Evolutionary conservation across 495 filamentous ascomycete genomes (phyloP).

Genomic region (Podospora sp.): DNA sequence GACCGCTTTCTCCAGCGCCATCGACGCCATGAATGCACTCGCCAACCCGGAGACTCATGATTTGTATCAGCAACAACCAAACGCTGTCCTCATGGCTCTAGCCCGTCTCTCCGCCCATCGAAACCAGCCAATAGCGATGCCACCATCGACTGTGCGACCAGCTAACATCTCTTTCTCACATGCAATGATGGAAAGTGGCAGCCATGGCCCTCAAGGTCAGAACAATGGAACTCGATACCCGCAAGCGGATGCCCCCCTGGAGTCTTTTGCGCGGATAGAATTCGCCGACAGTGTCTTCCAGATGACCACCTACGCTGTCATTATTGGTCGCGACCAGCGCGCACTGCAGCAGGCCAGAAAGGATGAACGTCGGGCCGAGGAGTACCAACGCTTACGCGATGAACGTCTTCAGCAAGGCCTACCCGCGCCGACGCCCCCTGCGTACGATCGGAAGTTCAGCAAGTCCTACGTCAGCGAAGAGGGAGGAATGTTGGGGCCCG

Average conservation of each 20-base stretch:
- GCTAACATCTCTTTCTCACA: constrained; percentile 35
- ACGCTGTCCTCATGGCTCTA: constrained; percentile 32
- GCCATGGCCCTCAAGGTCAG: constrained; percentile 13
- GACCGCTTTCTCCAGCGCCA: background rate
- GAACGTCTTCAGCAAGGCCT: constrained; percentile 43
- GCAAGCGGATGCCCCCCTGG: constrained; percentile 41
- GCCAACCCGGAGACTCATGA: constrained; percentile 19
- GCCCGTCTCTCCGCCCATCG: constrained; percentile 29
- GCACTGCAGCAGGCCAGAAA: constrained; percentile 48
- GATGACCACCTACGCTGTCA: constrained; percentile 56
- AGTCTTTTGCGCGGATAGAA: constrained; percentile 55
- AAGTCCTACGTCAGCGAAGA: constrained; percentile 58
- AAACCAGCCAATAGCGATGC: constrained; percentile 19
- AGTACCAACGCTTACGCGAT: constrained; percentile 42
- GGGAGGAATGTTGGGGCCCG: constrained; percentile 55
- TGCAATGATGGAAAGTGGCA: constrained; percentile 19
- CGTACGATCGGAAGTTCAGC: constrained; percentile 48
- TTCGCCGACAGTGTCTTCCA: constrained; percentile 55
- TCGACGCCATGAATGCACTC: background rate
- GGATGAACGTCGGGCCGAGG: constrained; percentile 44
- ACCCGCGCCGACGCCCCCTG: constrained; percentile 43
- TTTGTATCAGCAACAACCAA: constrained; percentile 22
- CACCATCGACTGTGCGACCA: constrained; percentile 34
- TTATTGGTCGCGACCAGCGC: constrained; percentile 52
- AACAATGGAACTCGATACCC: constrained; percentile 8